phyloP scores from a whole-genome alignment of 345 rosid species.

The Populus deltoides region DNA sequence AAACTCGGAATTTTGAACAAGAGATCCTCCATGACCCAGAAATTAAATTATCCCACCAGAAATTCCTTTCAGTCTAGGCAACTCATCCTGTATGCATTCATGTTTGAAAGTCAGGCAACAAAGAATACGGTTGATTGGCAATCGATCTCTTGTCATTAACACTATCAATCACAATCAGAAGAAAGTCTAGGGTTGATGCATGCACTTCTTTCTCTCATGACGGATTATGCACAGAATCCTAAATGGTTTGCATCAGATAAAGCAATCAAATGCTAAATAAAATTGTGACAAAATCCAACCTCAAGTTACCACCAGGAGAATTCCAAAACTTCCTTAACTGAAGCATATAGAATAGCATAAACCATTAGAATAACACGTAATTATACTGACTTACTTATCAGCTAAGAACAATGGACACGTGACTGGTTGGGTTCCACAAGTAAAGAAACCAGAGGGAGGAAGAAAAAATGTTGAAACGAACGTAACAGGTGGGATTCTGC shows the following conservation, averaged over 20 bases:
- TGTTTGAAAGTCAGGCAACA: no score
- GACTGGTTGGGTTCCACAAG: constrained; percentile 15
- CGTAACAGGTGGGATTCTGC: background rate
- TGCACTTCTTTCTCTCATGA: background rate
- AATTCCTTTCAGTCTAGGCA: background rate
- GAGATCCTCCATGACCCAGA: background rate
- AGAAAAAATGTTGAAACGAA: background rate
- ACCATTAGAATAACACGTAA: background rate
- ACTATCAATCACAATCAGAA: background rate
- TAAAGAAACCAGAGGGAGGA: background rate
- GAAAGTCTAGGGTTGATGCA: background rate
- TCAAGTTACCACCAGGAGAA: background rate
- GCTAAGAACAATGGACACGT: constrained; percentile 6
- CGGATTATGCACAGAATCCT: background rate
- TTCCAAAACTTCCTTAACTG: background rate
- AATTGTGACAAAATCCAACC: background rate
- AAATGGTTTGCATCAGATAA: background rate
- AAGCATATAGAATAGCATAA: background rate
- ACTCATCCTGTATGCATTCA: background rate
- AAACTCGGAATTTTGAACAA: background rate
- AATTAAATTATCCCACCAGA: background rate
- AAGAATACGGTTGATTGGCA: background rate
- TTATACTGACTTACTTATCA: constrained; percentile 7
- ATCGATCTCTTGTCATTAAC: background rate
- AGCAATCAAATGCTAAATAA: background rate